phyloP scores from a whole-genome alignment of 2,329 filamentous ascomycete genomes.

The Aurifilum marmelostoma region DNA sequence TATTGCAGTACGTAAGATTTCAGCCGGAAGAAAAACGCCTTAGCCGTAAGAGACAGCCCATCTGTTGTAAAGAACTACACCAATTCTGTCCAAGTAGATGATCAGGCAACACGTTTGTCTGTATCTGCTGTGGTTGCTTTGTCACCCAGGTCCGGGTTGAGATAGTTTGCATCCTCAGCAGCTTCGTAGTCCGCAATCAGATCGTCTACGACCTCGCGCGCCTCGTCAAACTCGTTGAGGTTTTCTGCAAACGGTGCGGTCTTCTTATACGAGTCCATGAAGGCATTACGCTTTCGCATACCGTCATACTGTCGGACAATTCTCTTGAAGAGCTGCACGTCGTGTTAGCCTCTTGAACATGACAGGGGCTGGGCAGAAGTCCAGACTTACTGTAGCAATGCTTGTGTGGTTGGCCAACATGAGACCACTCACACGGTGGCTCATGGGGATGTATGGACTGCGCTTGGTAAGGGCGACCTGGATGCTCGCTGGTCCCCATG shows the following conservation, averaged over 20 bases:
- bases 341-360: conserved; percentile 15
- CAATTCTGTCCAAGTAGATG: not conserved
- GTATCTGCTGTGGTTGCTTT: conserved; percentile 56
- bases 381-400: conserved; percentile 74
- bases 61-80: not conserved
- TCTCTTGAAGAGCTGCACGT: conserved; percentile 77
- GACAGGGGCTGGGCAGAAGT: not conserved
- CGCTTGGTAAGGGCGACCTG: conserved; percentile 96
- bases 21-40: conserved; percentile 23
- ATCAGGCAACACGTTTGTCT: conserved; percentile 52
- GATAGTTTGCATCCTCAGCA: conserved; percentile 86
- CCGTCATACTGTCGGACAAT: conserved; percentile 92
- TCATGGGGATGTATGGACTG: conserved; percentile 92
- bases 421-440: conserved; percentile 89
- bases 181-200: conserved; percentile 95
- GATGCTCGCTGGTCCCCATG: conserved; percentile 97
- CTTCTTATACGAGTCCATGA: conserved; percentile 95
- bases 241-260: conserved; percentile 92
- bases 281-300: conserved; percentile 94
- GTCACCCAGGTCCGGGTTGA: conserved; percentile 71
- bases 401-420: conserved; percentile 99
- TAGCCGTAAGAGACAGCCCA: not conserved
- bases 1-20: conserved; percentile 1
- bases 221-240: conserved; percentile 92
- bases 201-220: conserved; percentile 87